Evolutionary conservation across 352 stramenopile species (phyloP).

Genomic region (Globisporangium lucens): DNA sequence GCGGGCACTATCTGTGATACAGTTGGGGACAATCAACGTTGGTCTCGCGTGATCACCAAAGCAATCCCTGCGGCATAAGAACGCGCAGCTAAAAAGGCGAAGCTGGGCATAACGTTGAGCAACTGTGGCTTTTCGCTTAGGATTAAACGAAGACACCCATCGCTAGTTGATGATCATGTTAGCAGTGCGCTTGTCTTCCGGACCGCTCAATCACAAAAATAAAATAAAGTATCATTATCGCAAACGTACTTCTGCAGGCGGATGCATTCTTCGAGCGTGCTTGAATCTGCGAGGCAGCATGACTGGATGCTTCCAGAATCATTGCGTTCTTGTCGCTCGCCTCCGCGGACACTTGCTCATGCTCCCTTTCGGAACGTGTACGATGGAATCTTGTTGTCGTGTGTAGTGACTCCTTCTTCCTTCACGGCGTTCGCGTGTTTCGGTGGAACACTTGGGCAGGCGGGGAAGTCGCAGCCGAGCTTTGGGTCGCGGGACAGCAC

Average conservation of each 20-base stretch:
- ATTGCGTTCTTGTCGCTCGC: background rate
- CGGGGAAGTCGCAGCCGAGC: slow-evolving; percentile 14
- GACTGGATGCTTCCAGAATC: background rate
- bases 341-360: background rate
- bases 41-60: background rate
- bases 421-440: background rate
- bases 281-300: background rate
- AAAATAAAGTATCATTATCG: background rate
- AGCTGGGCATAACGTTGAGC: background rate
- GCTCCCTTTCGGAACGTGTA: background rate
- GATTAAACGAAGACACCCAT: background rate
- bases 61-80: background rate
- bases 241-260: background rate
- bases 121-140: background rate
- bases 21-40: background rate
- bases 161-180: background rate
- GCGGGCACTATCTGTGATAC: too few species aligned
- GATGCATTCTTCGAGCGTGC: background rate
- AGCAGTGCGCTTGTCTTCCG: background rate
- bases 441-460: background rate
- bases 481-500: slow-evolving; percentile 16
- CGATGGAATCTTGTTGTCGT: background rate
- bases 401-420: background rate
- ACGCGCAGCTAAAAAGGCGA: background rate
- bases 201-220: background rate